Evolutionary conservation across 495 filamentous ascomycete species (phyloP), one percentile per base, ranked within the genome.

Genomic region (Neurospora sp.): DNA sequence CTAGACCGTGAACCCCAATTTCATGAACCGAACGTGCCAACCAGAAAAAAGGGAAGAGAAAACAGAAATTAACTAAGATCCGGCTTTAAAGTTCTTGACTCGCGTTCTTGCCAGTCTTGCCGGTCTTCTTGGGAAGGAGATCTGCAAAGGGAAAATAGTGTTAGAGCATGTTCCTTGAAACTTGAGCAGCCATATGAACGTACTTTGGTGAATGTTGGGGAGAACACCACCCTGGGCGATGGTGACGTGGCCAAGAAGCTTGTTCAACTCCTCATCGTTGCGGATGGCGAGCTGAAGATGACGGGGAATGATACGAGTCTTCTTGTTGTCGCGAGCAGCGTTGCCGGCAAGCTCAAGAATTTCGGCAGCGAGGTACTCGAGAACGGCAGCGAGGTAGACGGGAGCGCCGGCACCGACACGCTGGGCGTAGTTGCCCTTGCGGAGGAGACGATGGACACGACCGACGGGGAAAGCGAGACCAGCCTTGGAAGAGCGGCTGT

Each of bases 181-280:
- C 45, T 3, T 5, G 28, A 70, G 37, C 19, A 34, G 70, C 45
- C 10, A n/a, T 0, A 54, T n/a, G 43, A 43, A 89, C 94, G 77
- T 89, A 97, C 94, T 98, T 85, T 96, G 93, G 88, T 98, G 94
- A 76, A 97, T 97, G 90, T 97, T 97, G 82, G 96, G 96, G 71
- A 99, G 89, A 76, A 99, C 96, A 97, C 96, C 96, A 87, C 96
- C 96, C 86, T 98, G 96, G 80, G 96, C 96, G 80, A 99, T 99
- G 82, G 96, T 99, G 86, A 98, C 96, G 82, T 98, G 96, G 73
- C 96, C 96, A 71, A 99, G 88, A 69, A 99, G 94, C 90, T 99
- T 99, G 92, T 99, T 98, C 93, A 99, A 84, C 85, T 99, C 96
- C 90, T 99, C 94, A 85, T 99, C 96, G 85, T 98, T 98, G 78